phyloP scores from a whole-genome alignment of 2,329 filamentous ascomycete genomes.

The Chaetomiaceae sp. region DNA sequence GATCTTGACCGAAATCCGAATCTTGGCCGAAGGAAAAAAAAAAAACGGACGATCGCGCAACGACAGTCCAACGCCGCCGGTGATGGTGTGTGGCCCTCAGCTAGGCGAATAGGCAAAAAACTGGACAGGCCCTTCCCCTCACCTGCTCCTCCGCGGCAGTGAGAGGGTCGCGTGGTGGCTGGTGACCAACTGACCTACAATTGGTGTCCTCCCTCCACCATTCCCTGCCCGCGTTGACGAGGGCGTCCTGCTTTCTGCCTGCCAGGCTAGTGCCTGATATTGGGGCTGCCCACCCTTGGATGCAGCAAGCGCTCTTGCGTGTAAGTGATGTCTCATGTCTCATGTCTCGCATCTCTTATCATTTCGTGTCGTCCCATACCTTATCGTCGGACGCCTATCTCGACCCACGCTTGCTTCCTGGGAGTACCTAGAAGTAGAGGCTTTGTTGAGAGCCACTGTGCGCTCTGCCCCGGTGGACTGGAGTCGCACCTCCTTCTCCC shows the following conservation, averaged over 20 bases:
- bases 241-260: neutral
- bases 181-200: constrained; percentile 7
- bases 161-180: constrained; percentile 8
- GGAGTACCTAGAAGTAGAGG: no score
- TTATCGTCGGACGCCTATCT: neutral
- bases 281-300: constrained; percentile 8
- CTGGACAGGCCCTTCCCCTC: constrained; percentile 11
- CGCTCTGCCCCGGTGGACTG: neutral
- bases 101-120: neutral
- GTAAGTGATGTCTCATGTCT: constrained; percentile 11
- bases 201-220: neutral
- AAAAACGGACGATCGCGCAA: constrained; percentile 3
- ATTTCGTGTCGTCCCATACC: neutral
- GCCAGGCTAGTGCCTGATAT: neutral
- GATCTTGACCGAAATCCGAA: neutral
- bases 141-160: neutral
- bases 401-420: neutral
- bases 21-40: neutral
- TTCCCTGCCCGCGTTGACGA: neutral
- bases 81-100: constrained; percentile 2
- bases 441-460: no score
- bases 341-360: neutral
- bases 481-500: neutral
- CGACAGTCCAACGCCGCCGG: neutral
- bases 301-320: constrained; percentile 9